Evolutionary conservation across 352 stramenopile genomes (phyloP).

Genomic region (Thraustotheca clavata): DNA sequence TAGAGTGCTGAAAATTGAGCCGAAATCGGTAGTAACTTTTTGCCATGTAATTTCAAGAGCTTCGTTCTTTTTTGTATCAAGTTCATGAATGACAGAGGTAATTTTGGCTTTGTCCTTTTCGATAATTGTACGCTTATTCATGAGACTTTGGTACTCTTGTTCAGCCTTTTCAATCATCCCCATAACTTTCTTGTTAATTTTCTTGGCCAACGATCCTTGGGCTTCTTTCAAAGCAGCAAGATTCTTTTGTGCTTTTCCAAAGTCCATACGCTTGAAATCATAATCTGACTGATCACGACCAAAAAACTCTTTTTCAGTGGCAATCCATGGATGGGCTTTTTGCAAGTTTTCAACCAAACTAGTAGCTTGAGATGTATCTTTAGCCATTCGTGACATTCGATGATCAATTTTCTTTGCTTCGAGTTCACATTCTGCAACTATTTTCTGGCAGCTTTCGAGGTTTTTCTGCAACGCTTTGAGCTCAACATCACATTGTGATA

Average conservation of each 20-base stretch:
- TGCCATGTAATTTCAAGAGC: slow-evolving; percentile 94
- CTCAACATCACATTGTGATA: slow-evolving; percentile 86
- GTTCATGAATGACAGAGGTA: slow-evolving; percentile 97
- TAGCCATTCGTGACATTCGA: slow-evolving; percentile 87
- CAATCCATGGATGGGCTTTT: slow-evolving; percentile 96
- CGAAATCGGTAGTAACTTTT: slow-evolving; percentile 99
- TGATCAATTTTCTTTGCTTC: slow-evolving; percentile 94
- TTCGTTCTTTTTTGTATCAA: slow-evolving; percentile 99
- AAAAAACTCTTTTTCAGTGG: slow-evolving; percentile 96
- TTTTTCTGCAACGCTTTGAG: slow-evolving; percentile 83
- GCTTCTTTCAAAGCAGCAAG: slow-evolving; percentile 89
- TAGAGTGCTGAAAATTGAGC: slow-evolving; percentile 98
- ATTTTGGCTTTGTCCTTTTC: slow-evolving; percentile 99
- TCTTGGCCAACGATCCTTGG: slow-evolving; percentile 92
- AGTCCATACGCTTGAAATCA: slow-evolving; percentile 92
- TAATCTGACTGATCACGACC: slow-evolving; percentile 96
- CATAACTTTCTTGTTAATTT: slow-evolving; percentile 99
- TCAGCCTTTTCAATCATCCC: slow-evolving; percentile 99
- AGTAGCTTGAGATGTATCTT: slow-evolving; percentile 88
- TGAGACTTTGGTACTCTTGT: slow-evolving; percentile 96
- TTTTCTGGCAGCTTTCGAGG: slow-evolving; percentile 70
- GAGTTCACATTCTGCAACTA: slow-evolving; percentile 84
- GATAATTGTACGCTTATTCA: slow-evolving; percentile 97
- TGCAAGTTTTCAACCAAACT: slow-evolving; percentile 87
- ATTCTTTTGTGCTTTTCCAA: slow-evolving; percentile 71